Evolutionary conservation across 768 basidiomycete genomes (phyloP), one percentile per base, ranked within the genome.

Genomic region (Postia placenta): DNA sequence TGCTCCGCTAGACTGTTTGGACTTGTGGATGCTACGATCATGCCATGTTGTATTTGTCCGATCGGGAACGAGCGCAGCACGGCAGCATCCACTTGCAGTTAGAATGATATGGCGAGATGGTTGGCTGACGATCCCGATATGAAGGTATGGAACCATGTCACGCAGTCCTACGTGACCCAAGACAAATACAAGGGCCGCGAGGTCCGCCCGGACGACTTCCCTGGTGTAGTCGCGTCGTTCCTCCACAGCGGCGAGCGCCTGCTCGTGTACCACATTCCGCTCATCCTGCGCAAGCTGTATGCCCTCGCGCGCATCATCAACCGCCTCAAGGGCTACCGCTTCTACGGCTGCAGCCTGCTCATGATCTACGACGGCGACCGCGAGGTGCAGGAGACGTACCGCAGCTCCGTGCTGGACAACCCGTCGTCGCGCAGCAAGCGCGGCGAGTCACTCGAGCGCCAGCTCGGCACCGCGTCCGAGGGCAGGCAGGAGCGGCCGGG

Each of bases 131-230:
- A 23, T 30, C 20, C 22, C 42, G 5, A 12, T 38, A 2, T 39
- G 11, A 59, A 98, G 95, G 92, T 97, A 17, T 99, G 93, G 93
- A 90, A 98, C 68, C 78, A 82, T 58, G 74, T 71, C 52, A 85
- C 85, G 23, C 80, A 90, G 58, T 81, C 85, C 20, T 98, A 97
- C 66, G 75, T 80, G 46, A 90, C 89, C 15, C 93, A 97, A 65
- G 91, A 97, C 76, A 99, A 99, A 69, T 96, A 98, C 67, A 86
- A 79, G 62, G 96, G 96, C 22, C 84, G 96, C 47, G 91, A 94
- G 62, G 78, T 98, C 56, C 83, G 81, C 54, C 78, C 87, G 17
- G 80, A 87, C 38, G 89, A 93, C 33, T 99, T 99, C 66, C 74
- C 85, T 50, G 74, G 79, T 15, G 82, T 92, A 24, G 76, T 99